Evolutionary conservation across 352 stramenopile genomes (phyloP).

Genomic region (Phytophthora fragariaefolia): DNA sequence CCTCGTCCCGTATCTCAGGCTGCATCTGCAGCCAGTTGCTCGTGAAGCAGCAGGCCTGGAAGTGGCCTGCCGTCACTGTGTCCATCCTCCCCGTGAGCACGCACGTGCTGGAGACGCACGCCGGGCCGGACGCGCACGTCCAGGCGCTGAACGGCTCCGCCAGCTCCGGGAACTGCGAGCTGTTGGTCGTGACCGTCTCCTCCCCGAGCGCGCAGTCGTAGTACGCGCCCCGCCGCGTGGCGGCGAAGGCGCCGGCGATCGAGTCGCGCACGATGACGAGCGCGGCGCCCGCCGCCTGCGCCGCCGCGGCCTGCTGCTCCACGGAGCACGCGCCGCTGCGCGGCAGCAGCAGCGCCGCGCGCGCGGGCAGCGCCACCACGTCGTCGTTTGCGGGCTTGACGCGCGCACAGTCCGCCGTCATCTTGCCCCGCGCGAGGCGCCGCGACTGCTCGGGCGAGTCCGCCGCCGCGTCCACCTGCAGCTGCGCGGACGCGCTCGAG

Average conservation of each 20-base stretch:
- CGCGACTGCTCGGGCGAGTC: slow-evolving; percentile 23
- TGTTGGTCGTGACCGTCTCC: slow-evolving; percentile 44
- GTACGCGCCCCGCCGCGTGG: slow-evolving; percentile 21
- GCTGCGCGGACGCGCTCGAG: slow-evolving; percentile 9
- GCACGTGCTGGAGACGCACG: slow-evolving; percentile 47
- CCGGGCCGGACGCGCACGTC: slow-evolving; percentile 26
- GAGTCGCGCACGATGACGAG: slow-evolving; percentile 64
- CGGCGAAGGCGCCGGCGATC: slow-evolving; percentile 45
- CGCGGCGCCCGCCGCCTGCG: slow-evolving; percentile 38
- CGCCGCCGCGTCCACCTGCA: slow-evolving; percentile 8
- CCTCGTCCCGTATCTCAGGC: not conserved
- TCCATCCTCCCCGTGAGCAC: slow-evolving; percentile 37
- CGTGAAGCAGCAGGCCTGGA: slow-evolving; percentile 62
- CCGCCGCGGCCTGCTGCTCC: slow-evolving; percentile 50
- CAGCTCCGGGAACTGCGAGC: slow-evolving; percentile 42
- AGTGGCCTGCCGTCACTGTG: slow-evolving; percentile 6
- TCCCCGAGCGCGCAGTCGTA: slow-evolving; percentile 61
- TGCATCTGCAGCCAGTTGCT: slow-evolving; percentile 56
- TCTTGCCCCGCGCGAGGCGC: slow-evolving; percentile 19
- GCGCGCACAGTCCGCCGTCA: slow-evolving; percentile 28
- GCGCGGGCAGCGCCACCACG: not conserved
- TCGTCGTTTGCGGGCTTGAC: slow-evolving; percentile 4
- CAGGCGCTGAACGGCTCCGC: slow-evolving; percentile 32
- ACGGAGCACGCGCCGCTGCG: slow-evolving; percentile 59
- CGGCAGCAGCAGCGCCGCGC: slow-evolving; percentile 50